Base-by-base conservation (phyloP, 208 protist species). In the Leishmania mexicana region DNA sequence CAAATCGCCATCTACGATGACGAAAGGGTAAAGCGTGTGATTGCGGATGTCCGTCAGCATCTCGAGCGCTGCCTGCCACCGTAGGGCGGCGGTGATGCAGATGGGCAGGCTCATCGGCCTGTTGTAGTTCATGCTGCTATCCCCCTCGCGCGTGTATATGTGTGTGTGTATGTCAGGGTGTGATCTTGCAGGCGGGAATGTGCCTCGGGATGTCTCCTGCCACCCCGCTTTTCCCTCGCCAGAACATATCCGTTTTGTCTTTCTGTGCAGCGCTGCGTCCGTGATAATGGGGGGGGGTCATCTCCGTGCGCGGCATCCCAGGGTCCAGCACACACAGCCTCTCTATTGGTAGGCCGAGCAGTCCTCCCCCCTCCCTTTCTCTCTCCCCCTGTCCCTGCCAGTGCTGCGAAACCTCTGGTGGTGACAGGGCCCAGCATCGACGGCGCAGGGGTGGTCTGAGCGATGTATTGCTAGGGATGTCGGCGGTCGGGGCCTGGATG, bases 1-100 rank as follows among this genome's bases (percentile, higher is more conserved):
- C 84, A 91, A 79, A 89, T 70, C 0, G 83, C 80, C 31, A 42
- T 81, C 35, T 87, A 89, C 82, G 75, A 83, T 60, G 81, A 81
- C 53, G 71, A 49, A 1, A 79, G 74, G 78, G 81, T 87, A 77
- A 60, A 54, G 11, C 53, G 65, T 5, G 76, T 72, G 17, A 73
- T 89, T 68, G 68, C 24, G 31, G 62, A 80, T 35, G 72, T 85
- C 3, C 58, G 75, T 5, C 68, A 80, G 35, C 70, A 84, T 49
- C 54, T 89, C 21, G 53, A 42, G 13, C 35, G 49, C 53, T 89
- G 87, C 79, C 58, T 85, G 76, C 80, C 79, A 15, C 31, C n/a
- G 35, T 83, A 65, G 72, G 13, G 76, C 53, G n/a, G 31, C 40
- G 42, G 57, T 68, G 75, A 8, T 62, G 75, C 5, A 24, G 54